Evolutionary conservation across 1,284 basidiomycete species (phyloP), one percentile per base, ranked within the genome.

Genomic region (Kwoniella shivajii): DNA sequence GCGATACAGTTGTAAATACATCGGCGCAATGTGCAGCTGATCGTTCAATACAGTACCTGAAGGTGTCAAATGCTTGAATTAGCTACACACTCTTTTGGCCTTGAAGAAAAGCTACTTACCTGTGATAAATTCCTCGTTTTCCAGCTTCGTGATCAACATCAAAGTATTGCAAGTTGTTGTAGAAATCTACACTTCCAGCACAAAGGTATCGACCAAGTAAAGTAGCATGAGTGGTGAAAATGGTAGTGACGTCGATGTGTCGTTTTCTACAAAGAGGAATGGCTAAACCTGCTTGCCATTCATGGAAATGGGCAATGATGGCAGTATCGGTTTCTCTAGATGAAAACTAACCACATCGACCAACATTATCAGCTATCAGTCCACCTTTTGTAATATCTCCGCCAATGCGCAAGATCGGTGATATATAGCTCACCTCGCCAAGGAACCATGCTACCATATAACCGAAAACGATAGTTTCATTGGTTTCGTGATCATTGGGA

Each of bases 391-490:
- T n/a, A n/a, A n/a, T n/a, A n/a, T n/a, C n/a, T n/a, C 6, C 44
- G 18, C 22, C 42, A 41, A 5, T 29, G 3, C 16, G 29, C 24
- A 20, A 34, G 22, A 29, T 22, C 20, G 37, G 7, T 5, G n/a
- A n/a, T 26, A 13, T 6, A 36, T 43, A 11, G 50, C 86, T 64
- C 62, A 92, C 91, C 82, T 97, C 94, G 68, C 95, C 95, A 24
- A 99, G 84, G 83, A 99, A 98, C 95, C 95, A 99, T n/a, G 95
- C 92, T 51, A 95, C 89, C 61, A 99, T 86, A 79, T 99, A 98
- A n/a, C 95, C 95, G 79, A 98, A 94, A 56, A 97, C 82, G 72
- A 99, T 92, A n/a, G 93, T 90, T 77, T 99, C 94, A 82, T 99
- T 99, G 29, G 94, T 98, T 79, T 98, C 95, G 75, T 90, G 88